Percentiles rank a stretch among this genome's conserved stretches.
phyloP scores from a whole-genome alignment of 2,329 filamentous ascomycete species.

The Hirsutella thompsonii region DNA sequence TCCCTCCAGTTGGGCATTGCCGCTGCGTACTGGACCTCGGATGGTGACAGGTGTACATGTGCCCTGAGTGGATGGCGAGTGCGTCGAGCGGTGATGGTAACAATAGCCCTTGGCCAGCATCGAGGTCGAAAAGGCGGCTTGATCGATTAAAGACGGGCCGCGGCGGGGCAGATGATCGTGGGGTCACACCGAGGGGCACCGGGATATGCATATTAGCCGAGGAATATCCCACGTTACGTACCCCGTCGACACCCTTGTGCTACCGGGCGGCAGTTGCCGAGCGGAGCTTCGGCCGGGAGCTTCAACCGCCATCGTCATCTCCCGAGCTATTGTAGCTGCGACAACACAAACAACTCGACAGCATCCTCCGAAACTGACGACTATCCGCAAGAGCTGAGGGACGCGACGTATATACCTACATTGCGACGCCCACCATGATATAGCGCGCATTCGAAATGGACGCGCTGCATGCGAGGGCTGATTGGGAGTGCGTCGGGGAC shows the following conservation, averaged over 20 bases:
- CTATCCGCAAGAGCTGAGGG: not conserved
- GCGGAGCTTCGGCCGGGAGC: not conserved
- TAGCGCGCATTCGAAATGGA: conserved; percentile 32
- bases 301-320: not conserved
- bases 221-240: too few species aligned
- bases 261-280: not conserved
- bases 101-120: too few species aligned
- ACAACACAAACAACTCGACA: not conserved
- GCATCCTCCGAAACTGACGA: not conserved
- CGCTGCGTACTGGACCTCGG: conserved; percentile 1
- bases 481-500: conserved; percentile 90
- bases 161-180: too few species aligned
- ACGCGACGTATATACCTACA: not conserved
- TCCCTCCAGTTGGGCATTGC: conserved; percentile 60
- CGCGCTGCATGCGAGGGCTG: conserved; percentile 56
- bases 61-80: too few species aligned
- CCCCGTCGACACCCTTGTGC: conserved; percentile 5
- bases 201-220: conserved; percentile 11
- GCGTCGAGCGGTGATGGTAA: too few species aligned
- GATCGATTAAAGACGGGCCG: not conserved
- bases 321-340: too few species aligned
- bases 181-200: too few species aligned
- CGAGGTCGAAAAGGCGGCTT: too few species aligned
- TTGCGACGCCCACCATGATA: conserved; percentile 14
- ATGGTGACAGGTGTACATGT: too few species aligned